Percentiles rank a stretch among this genome's conserved stretches.
These are phyloP conservation scores for Trifolium pratense DNA, from an alignment of 306 rosid genomes.

Conservation along the genomic window DNA sequence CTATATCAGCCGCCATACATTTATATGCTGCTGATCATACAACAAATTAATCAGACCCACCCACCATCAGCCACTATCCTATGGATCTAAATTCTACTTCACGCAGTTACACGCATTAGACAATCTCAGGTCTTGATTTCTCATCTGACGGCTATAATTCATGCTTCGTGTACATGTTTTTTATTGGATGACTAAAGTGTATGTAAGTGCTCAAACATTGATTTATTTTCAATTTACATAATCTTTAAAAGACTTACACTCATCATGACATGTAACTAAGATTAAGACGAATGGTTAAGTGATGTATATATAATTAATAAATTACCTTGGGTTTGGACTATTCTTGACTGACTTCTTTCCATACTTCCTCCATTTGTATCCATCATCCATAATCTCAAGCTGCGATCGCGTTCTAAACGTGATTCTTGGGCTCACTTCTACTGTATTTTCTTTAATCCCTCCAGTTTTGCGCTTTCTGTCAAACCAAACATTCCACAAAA, in stretches of 20 bases:
- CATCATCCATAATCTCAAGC: conserved; percentile 78
- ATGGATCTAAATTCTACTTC: no score
- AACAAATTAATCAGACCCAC: no score
- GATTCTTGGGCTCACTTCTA: conserved; percentile 44
- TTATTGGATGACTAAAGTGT: conserved; percentile 4
- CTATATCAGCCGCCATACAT: no score
- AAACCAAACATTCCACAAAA: background rate
- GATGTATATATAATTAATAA: background rate
- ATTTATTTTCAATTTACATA: background rate
- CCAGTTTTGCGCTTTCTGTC: conserved; percentile 40
- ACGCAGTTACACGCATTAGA: no score
- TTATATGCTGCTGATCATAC: no score
- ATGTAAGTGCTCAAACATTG: conserved; percentile 18
- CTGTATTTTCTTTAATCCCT: conserved; percentile 40
- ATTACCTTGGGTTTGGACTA: conserved; percentile 72
- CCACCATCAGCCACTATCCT: no score
- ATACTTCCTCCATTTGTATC: conserved; percentile 86
- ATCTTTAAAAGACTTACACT: background rate
- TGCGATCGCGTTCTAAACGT: conserved; percentile 71
- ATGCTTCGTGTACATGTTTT: background rate
- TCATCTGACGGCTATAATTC: no score
- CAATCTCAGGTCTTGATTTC: no score
- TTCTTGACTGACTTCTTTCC: conserved; percentile 78
- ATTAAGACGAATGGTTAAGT: background rate
- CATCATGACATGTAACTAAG: background rate